Conservation (phyloP, 192 early-diverging fungal genomes). For the Coemansia interrupta region DNA sequence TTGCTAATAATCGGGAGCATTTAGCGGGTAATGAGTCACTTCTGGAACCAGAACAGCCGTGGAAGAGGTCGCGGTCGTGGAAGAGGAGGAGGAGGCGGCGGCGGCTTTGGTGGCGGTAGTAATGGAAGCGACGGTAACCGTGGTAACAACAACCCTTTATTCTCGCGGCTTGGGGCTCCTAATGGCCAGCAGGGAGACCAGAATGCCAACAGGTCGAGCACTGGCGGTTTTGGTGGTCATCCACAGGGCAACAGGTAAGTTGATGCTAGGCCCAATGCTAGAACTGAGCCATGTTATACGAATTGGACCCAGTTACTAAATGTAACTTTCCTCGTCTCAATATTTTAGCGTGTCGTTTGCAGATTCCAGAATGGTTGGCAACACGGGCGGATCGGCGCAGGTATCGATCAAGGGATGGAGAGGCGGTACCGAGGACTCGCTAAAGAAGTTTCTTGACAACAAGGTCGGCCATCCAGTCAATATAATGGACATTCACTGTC, state of each 20-base stretch:
- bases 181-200: conserved; percentile 8
- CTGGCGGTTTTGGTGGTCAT: background rate
- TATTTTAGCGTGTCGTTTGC: conserved; percentile 19
- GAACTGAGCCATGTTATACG: too few species aligned
- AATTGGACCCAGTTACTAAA: too few species aligned
- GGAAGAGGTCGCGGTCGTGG: conserved; percentile 40
- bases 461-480: conserved; percentile 32
- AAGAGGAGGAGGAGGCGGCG: conserved; percentile 22
- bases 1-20: too few species aligned
- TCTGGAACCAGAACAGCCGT: conserved; percentile 14
- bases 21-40: conserved; percentile 14
- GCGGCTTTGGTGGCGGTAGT: conserved; percentile 14
- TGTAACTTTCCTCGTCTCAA: too few species aligned
- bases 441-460: conserved; percentile 35
- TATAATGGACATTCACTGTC: conserved; percentile 28
- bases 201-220: background rate
- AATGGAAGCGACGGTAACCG: background rate
- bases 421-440: conserved; percentile 35
- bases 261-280: background rate
- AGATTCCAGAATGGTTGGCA: conserved; percentile 19
- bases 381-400: conserved; percentile 26
- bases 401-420: conserved; percentile 46
- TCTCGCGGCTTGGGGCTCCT: conserved; percentile 24
- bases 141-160: conserved; percentile 21
- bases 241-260: background rate